phyloP scores from a whole-genome alignment of 805 yeast species.

The Clavispora fructus region DNA sequence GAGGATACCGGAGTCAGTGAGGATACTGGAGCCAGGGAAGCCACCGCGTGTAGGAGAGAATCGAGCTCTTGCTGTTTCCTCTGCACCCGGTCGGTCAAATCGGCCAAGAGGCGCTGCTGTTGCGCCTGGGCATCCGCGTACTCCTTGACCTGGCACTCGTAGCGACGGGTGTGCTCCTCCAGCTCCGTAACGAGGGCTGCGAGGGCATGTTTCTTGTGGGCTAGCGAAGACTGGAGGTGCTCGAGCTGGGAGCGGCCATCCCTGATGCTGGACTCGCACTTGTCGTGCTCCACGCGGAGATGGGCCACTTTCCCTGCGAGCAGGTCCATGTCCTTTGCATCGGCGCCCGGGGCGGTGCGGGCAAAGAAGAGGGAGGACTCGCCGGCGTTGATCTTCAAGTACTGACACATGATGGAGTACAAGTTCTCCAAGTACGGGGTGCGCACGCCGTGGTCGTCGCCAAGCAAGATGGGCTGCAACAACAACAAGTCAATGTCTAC shows the following conservation, averaged over 20 bases:
- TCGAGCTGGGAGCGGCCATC: conserved; percentile 6
- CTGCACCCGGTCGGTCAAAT: conserved; percentile 1
- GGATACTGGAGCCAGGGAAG: not conserved
- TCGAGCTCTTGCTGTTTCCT: not conserved
- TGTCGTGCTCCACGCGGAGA: conserved; percentile 9
- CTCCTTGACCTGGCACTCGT: conserved; percentile 5
- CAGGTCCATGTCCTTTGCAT: conserved; percentile 17
- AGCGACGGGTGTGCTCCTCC: conserved; percentile 10
- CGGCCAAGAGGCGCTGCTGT: conserved; percentile 1
- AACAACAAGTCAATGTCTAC: conserved; percentile 70
- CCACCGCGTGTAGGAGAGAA: not conserved
- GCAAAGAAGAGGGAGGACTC: conserved; percentile 25
- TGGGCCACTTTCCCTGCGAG: conserved; percentile 16
- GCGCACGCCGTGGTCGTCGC: conserved; percentile 81
- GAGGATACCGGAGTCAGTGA: not conserved
- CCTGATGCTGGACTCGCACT: not conserved
- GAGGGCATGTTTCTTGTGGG: conserved; percentile 13
- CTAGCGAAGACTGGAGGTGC: conserved; percentile 20
- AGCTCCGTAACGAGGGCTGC: conserved; percentile 3
- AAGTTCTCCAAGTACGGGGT: conserved; percentile 89
- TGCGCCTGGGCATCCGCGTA: not conserved
- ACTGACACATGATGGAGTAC: conserved; percentile 72
- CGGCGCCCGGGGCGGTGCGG: conserved; percentile 17
- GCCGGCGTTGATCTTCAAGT: conserved; percentile 40
- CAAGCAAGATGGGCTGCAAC: conserved; percentile 80